Evolutionary conservation across 1,139 yeast genomes (phyloP), one percentile per base, ranked within the genome.

Genomic region (Pichia sp.): DNA sequence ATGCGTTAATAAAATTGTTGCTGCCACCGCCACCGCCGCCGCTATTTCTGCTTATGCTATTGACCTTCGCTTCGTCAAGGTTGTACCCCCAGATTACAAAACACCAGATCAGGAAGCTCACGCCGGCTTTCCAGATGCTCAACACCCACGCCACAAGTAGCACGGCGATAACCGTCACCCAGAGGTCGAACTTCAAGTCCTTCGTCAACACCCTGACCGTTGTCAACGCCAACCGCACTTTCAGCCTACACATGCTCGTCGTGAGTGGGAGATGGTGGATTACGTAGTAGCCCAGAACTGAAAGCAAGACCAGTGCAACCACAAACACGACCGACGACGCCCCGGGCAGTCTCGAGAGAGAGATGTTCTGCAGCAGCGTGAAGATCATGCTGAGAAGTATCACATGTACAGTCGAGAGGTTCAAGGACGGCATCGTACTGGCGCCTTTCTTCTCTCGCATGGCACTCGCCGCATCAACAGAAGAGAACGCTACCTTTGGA

Each of bases 21-120:
- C 41, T 20, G 17, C 8, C 4, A 14, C n/a, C n/a, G 10, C n/a
- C 14, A 10, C 41, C 17, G 17, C 6, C 16, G 17, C 17, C 16
- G 41, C 9, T 38, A n/a, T n/a, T 45, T 6, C 29, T 45, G 48
- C 33, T 45, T 9, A 38, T 14, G 17, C 9, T n/a, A 38, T 8
- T 14, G 41, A 38, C 36, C 6, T 12, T 45, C 7, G 33, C 14
- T 4, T 49, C 58, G n/a, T 52, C 30, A 10, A 58, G 30, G 31
- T 56, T 53, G 27, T 58, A 58, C 7, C 53, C 27, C 60, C 61
- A 58, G 3, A 58, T 42, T 3, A 55, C 46, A 14, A 46, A 43
- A 40, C 42, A 48, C 61, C 61, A 58, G 16, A 55, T 36, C 4
- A 51, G 6, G 34, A 57, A 55, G 20, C 42, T 51, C 2, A 57